These are phyloP conservation scores for Polysphondylium violaceum DNA, from an alignment of 78 protist species.

Conservation along the genomic window DNA sequence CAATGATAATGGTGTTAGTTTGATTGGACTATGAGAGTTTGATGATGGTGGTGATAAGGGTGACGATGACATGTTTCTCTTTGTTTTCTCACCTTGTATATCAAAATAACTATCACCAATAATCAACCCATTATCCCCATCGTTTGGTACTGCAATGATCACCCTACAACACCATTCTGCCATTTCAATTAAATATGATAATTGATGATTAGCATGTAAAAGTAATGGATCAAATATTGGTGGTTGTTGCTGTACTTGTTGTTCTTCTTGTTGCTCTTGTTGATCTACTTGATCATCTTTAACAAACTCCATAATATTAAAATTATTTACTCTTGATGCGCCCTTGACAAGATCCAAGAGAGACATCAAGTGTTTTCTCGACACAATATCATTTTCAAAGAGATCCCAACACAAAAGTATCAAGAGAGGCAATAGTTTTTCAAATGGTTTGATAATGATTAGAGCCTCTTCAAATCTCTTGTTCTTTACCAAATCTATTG, in stretches of 20 bases:
- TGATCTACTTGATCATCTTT: background rate
- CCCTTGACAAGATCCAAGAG: constrained; percentile 14
- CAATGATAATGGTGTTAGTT: background rate
- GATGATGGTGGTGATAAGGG: background rate
- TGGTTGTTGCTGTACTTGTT: background rate
- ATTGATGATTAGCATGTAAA: constrained; percentile 48
- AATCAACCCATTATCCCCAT: constrained; percentile 47
- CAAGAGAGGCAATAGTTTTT: constrained; percentile 37
- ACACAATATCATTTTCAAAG: constrained; percentile 41
- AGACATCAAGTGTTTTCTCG: constrained; percentile 10
- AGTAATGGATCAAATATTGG: constrained; percentile 19
- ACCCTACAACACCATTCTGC: constrained; percentile 65
- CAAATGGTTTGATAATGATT: constrained; percentile 52
- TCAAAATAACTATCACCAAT: constrained; percentile 15
- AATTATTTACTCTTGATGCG: background rate
- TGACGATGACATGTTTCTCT: background rate
- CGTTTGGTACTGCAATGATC: constrained; percentile 65
- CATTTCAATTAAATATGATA: constrained; percentile 56
- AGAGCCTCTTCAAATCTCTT: constrained; percentile 40
- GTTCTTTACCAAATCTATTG: constrained; percentile 29
- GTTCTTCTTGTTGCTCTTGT: background rate
- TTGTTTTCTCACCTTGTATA: constrained; percentile 4
- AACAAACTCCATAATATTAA: background rate
- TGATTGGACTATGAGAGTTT: background rate
- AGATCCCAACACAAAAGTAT: constrained; percentile 71